Evolutionary conservation across 2,329 filamentous ascomycete species (phyloP).

Genomic region (Hortaea werneckii): DNA sequence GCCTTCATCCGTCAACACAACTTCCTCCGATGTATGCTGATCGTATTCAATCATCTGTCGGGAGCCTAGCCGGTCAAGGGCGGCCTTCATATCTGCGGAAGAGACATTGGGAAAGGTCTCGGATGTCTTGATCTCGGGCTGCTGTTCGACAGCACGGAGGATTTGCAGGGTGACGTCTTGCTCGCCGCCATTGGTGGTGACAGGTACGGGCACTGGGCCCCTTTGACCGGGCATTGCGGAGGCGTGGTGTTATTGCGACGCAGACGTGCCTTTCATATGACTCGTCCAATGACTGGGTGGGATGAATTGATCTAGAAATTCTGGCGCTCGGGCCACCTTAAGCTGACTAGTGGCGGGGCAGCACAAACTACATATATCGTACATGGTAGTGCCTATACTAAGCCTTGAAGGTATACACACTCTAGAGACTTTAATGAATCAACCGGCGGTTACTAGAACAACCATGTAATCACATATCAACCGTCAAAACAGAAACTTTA

Average conservation of each 20-base stretch:
- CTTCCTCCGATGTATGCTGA: conserved; percentile 68
- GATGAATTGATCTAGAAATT: not conserved
- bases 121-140: conserved; percentile 23
- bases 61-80: conserved; percentile 74
- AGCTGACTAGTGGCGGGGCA: no score
- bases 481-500: no score
- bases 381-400: no score
- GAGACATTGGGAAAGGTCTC: conserved; percentile 22
- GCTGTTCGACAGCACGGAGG: conserved; percentile 53
- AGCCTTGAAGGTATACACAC: no score
- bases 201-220: conserved; percentile 38
- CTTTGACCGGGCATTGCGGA: conserved; percentile 17
- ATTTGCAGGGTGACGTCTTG: conserved; percentile 64
- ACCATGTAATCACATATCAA: no score
- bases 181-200: conserved; percentile 20
- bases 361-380: no score
- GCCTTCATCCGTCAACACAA: conserved; percentile 67
- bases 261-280: not conserved
- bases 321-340: not conserved
- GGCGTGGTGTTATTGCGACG: not conserved
- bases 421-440: no score
- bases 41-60: conserved; percentile 82
- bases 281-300: not conserved
- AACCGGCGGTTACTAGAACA: no score
- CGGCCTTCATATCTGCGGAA: conserved; percentile 60